Evolutionary conservation across 306 rosid species (phyloP).

Genomic region (Castanea crenata): DNA sequence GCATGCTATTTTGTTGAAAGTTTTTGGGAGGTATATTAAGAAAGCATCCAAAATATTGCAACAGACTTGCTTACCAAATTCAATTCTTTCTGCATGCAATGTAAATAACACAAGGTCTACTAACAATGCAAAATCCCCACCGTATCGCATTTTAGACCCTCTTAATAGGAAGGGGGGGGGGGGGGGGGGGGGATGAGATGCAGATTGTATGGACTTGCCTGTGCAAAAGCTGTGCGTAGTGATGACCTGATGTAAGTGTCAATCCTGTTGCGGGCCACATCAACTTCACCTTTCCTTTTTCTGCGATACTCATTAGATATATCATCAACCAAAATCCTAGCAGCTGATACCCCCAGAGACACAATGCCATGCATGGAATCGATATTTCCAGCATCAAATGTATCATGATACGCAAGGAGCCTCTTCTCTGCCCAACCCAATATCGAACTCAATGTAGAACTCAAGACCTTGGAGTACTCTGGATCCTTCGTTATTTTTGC

Average conservation of each 20-base stretch:
- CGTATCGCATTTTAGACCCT: not conserved
- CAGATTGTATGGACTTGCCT: constrained; percentile 60
- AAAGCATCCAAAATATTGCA: not conserved
- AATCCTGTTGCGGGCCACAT: constrained; percentile 86
- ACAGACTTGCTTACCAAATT: not conserved
- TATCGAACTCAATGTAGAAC: constrained; percentile 83
- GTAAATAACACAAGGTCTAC: not conserved
- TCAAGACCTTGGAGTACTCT: constrained; percentile 72
- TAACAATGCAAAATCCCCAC: not conserved
- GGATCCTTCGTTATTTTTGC: constrained; percentile 87
- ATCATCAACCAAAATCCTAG: constrained; percentile 88
- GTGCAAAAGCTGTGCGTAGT: constrained; percentile 93
- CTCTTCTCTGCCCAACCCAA: constrained; percentile 98
- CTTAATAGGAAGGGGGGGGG: not conserved
- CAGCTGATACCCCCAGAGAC: constrained; percentile 90
- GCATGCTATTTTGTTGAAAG: not conserved
- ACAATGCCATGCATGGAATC: constrained; percentile 91
- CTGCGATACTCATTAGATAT: constrained; percentile 91
- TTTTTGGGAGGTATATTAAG: not conserved
- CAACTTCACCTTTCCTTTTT: constrained; percentile 83
- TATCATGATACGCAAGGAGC: constrained; percentile 98
- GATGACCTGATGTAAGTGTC: constrained; percentile 97
- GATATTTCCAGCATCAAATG: constrained; percentile 74
- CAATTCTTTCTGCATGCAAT: not conserved
- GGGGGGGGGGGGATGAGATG: not conserved